Conservation (phyloP, 345 rosid genomes). For the Boechera stricta region DNA sequence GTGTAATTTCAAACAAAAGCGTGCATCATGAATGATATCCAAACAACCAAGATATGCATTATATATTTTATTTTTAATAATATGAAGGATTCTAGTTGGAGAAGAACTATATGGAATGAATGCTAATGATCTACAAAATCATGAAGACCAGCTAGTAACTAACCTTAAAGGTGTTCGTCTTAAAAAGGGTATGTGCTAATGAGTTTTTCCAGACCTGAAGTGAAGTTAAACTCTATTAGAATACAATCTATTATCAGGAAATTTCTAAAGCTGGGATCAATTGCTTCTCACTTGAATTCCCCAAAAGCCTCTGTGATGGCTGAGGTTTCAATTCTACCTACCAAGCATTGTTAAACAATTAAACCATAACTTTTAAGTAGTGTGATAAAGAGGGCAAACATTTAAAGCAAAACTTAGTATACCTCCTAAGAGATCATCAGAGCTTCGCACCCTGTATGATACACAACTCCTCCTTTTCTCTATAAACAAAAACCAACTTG, state of each 20-base stretch:
- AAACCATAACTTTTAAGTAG: not conserved
- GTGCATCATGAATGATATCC: too few species aligned
- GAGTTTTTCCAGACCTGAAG: constrained; percentile 89
- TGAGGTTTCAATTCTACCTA: constrained; percentile 84
- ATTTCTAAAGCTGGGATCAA: constrained; percentile 12
- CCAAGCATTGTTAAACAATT: constrained; percentile 33
- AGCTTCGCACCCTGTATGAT: constrained; percentile 94
- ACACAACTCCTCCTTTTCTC: constrained; percentile 71
- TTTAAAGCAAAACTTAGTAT: constrained; percentile 17
- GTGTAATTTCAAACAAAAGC: too few species aligned
- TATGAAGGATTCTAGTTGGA: too few species aligned
- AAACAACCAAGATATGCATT: too few species aligned
- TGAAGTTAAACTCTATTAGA: constrained; percentile 1
- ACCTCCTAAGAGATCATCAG: constrained; percentile 95
- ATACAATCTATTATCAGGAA: constrained; percentile 18
- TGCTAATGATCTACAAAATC: too few species aligned
- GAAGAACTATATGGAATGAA: too few species aligned
- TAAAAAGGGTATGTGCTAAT: not conserved
- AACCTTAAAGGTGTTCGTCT: too few species aligned
- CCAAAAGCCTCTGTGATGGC: constrained; percentile 95
- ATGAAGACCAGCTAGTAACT: too few species aligned
- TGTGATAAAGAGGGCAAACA: not conserved
- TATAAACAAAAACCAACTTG: constrained; percentile 34
- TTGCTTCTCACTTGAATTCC: constrained; percentile 68
- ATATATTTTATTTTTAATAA: too few species aligned